phyloP scores from a whole-genome alignment of 2,329 filamentous ascomycete species.

The Exophiala aquamarina region DNA sequence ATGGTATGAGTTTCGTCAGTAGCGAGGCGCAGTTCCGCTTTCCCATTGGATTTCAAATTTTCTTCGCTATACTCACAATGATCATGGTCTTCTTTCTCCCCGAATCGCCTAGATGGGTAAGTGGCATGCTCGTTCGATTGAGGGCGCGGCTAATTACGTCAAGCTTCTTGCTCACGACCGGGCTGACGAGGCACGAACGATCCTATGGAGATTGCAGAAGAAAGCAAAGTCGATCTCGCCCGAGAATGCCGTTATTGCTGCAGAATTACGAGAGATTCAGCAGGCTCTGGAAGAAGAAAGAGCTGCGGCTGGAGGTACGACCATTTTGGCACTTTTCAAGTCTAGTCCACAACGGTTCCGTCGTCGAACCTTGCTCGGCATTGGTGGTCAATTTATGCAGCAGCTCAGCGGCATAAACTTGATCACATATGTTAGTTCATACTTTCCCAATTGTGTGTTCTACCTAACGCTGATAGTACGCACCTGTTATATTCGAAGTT shows the following conservation, averaged over 20 bases:
- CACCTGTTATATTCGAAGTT: slow-evolving; percentile 43
- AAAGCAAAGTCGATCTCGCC: slow-evolving; percentile 39
- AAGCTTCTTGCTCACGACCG: slow-evolving; percentile 58
- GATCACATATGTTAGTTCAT: no score
- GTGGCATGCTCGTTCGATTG: no score
- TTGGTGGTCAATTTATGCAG: slow-evolving; percentile 37
- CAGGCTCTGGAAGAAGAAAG: slow-evolving; percentile 22
- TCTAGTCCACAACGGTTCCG: slow-evolving; percentile 32
- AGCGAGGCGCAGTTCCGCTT: slow-evolving; percentile 53
- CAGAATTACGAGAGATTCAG: slow-evolving; percentile 4
- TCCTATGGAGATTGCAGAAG: slow-evolving; percentile 34
- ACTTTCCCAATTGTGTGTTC: no score
- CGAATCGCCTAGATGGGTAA: slow-evolving; percentile 52
- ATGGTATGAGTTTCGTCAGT: slow-evolving; percentile 53
- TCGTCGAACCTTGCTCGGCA: slow-evolving; percentile 35
- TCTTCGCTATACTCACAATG: slow-evolving; percentile 55
- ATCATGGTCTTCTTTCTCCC: slow-evolving; percentile 26
- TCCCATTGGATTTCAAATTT: slow-evolving; percentile 58
- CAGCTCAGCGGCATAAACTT: slow-evolving; percentile 49
- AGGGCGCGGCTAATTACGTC: slow-evolving; percentile 26
- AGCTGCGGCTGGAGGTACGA: slow-evolving; percentile 34
- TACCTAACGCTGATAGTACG: no score
- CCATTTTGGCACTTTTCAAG: slow-evolving; percentile 36
- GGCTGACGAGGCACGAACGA: slow-evolving; percentile 46
- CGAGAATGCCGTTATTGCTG: not conserved